These are phyloP conservation scores for Aspergillus viridinutans DNA, from an alignment of 2,329 filamentous ascomycete species.

Conservation along the genomic window DNA sequence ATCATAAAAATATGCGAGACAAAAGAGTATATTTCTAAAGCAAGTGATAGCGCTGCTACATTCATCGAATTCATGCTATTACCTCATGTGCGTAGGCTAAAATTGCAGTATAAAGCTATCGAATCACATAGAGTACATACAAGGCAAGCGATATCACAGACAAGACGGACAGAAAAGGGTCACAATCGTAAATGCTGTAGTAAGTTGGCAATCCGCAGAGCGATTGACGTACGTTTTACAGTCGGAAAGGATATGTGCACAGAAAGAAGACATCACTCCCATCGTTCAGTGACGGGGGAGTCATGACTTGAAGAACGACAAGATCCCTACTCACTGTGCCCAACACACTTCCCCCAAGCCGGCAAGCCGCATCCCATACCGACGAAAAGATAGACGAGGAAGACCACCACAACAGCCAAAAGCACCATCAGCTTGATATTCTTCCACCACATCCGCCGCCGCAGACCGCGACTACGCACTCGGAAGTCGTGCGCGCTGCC, in stretches of 20 bases:
- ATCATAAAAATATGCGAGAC: neutral
- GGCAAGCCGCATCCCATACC: constrained; percentile 70
- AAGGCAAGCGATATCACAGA: neutral
- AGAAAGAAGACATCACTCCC: neutral
- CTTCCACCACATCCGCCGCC: constrained; percentile 99
- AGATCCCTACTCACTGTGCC: constrained; percentile 12
- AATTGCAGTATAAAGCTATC: neutral
- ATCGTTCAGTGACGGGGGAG: neutral
- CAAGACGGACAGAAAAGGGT: neutral
- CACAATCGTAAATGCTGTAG: neutral
- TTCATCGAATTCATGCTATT: neutral
- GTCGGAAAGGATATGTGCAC: neutral
- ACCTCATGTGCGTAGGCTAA: neutral
- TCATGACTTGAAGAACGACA: neutral
- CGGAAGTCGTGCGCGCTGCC: constrained; percentile 87
- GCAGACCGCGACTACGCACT: constrained; percentile 76
- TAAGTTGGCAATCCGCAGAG: neutral
- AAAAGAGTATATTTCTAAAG: neutral
- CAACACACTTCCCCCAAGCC: constrained; percentile 45
- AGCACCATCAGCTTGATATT: constrained; percentile 92
- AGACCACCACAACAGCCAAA: constrained; percentile 64
- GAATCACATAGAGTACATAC: neutral
- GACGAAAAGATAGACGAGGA: constrained; percentile 66
- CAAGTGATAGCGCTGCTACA: neutral
- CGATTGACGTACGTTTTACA: constrained; percentile 7